These are phyloP conservation scores for Rhytidhysteron rufulum DNA, from an alignment of 2,329 filamentous ascomycete genomes.

Conservation along the genomic window DNA sequence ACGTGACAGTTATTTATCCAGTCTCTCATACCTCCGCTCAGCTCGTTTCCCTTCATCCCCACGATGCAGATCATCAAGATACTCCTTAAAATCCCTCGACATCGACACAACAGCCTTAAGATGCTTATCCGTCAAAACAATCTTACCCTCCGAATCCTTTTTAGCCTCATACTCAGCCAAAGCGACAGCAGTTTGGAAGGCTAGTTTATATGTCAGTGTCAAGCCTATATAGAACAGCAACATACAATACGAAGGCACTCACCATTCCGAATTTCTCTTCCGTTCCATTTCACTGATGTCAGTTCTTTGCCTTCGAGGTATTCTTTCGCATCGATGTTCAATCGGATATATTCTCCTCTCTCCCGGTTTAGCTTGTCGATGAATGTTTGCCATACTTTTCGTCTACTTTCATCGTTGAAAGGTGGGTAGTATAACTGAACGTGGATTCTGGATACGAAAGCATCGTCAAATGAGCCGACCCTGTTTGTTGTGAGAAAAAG, in stretches of 20 bases:
- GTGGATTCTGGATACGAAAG: conserved; percentile 33
- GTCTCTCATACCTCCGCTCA: conserved; percentile 3
- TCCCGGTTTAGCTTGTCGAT: conserved; percentile 16
- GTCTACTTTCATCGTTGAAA: conserved; percentile 11
- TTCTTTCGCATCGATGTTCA: conserved; percentile 6
- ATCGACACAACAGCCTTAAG: conserved; percentile 11
- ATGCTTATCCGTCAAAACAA: conserved; percentile 9
- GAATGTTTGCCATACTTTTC: conserved; percentile 21
- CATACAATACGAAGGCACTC: too few relatives aligned
- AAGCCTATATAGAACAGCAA: too few relatives aligned
- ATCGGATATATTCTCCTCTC: conserved; percentile 5
- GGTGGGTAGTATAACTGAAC: conserved; percentile 12
- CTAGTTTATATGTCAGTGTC: too few relatives aligned
- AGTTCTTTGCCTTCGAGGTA: conserved; percentile 13
- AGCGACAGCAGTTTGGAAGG: conserved; percentile 18
- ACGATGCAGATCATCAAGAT: conserved; percentile 7
- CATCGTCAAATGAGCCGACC: conserved; percentile 28
- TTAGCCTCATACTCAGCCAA: conserved; percentile 14
- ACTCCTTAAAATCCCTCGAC: conserved; percentile 11
- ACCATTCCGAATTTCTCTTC: conserved; percentile 27
- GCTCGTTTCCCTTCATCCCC: conserved; percentile 10
- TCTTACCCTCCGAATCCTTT: conserved; percentile 6
- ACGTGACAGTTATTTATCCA: conserved; percentile 2
- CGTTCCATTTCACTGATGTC: conserved; percentile 18
- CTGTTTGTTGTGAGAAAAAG: conserved; percentile 38